phyloP scores from a whole-genome alignment of 495 filamentous ascomycete genomes.

The Acidiella bohemica region DNA sequence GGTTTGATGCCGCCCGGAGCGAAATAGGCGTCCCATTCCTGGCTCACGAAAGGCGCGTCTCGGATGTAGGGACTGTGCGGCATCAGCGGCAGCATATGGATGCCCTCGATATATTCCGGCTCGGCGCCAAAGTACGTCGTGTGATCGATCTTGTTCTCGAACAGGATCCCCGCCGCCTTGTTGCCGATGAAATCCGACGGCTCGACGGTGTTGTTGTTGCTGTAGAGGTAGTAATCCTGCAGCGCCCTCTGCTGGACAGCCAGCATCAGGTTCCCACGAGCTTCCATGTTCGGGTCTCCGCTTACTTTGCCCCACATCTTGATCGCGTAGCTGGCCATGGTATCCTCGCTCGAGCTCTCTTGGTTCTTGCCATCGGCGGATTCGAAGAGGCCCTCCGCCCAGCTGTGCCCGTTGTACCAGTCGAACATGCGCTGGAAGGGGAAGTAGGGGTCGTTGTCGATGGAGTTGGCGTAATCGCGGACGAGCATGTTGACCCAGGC shows the following conservation, averaged over 20 bases:
- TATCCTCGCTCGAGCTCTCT: slow-evolving; percentile 84
- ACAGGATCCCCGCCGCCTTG: slow-evolving; percentile 82
- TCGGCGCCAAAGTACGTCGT: slow-evolving; percentile 82
- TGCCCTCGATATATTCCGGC: slow-evolving; percentile 76
- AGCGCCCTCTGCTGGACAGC: slow-evolving; percentile 57
- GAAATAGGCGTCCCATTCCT: slow-evolving; percentile 72
- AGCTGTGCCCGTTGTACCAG: slow-evolving; percentile 91
- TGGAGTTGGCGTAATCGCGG: slow-evolving; percentile 55
- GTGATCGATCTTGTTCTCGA: slow-evolving; percentile 95
- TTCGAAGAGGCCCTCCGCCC: slow-evolving; percentile 90
- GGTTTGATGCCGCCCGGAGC: slow-evolving; percentile 23
- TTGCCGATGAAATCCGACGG: slow-evolving; percentile 67
- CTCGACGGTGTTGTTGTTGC: slow-evolving; percentile 55
- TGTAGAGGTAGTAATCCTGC: slow-evolving; percentile 69
- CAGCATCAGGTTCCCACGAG: slow-evolving; percentile 74
- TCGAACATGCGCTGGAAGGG: slow-evolving; percentile 81
- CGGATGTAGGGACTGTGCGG: slow-evolving; percentile 58
- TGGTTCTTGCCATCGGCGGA: slow-evolving; percentile 85
- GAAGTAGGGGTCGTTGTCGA: slow-evolving; percentile 56
- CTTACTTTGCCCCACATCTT: slow-evolving; percentile 85
- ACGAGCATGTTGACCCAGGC: slow-evolving; percentile 62
- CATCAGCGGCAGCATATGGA: slow-evolving; percentile 89
- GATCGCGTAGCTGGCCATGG: slow-evolving; percentile 65
- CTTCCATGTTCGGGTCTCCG: slow-evolving; percentile 68
- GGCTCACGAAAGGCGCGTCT: slow-evolving; percentile 50